These are phyloP conservation scores for Nothophoma quercina DNA, from an alignment of 2,329 filamentous ascomycete genomes.

Conservation along the genomic window DNA sequence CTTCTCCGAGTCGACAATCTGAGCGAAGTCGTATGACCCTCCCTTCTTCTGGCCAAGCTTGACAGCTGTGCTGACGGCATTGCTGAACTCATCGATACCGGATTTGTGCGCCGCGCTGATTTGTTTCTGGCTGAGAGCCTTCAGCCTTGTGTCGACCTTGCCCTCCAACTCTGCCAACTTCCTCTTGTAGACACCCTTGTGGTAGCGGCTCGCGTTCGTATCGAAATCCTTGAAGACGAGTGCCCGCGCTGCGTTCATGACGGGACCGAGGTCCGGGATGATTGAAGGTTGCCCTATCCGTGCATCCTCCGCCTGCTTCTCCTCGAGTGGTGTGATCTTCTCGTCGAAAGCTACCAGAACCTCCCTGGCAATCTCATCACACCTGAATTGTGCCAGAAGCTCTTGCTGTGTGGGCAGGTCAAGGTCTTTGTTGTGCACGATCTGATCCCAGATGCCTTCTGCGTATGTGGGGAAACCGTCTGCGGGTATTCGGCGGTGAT, in stretches of 20 bases:
- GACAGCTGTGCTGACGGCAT: slow-evolving; percentile 84
- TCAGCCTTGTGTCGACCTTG: slow-evolving; percentile 89
- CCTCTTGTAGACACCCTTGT: slow-evolving; percentile 90
- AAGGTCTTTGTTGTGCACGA: slow-evolving; percentile 97
- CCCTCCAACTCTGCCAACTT: slow-evolving; percentile 85
- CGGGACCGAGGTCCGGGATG: slow-evolving; percentile 75
- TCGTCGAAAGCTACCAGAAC: slow-evolving; percentile 85
- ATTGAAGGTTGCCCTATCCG: slow-evolving; percentile 77
- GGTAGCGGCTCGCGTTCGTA: slow-evolving; percentile 88
- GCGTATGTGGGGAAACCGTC: slow-evolving; percentile 97
- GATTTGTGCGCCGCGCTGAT: slow-evolving; percentile 87
- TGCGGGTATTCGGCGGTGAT: slow-evolving; percentile 93
- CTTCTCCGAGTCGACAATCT: slow-evolving; percentile 88
- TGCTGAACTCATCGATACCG: slow-evolving; percentile 82
- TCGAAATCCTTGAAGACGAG: slow-evolving; percentile 86
- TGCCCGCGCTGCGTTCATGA: slow-evolving; percentile 74
- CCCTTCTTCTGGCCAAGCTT: slow-evolving; percentile 94
- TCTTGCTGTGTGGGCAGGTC: slow-evolving; percentile 98
- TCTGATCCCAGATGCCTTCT: slow-evolving; percentile 96
- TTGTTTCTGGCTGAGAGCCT: slow-evolving; percentile 87
- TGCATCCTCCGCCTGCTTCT: slow-evolving; percentile 78
- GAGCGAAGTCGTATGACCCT: slow-evolving; percentile 89
- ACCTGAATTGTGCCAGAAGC: slow-evolving; percentile 93
- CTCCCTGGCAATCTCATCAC: slow-evolving; percentile 93
- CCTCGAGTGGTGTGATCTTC: slow-evolving; percentile 82